Base-by-base conservation (phyloP, 2,329 filamentous ascomycete species). In the Arthrocladium fulminans region DNA sequence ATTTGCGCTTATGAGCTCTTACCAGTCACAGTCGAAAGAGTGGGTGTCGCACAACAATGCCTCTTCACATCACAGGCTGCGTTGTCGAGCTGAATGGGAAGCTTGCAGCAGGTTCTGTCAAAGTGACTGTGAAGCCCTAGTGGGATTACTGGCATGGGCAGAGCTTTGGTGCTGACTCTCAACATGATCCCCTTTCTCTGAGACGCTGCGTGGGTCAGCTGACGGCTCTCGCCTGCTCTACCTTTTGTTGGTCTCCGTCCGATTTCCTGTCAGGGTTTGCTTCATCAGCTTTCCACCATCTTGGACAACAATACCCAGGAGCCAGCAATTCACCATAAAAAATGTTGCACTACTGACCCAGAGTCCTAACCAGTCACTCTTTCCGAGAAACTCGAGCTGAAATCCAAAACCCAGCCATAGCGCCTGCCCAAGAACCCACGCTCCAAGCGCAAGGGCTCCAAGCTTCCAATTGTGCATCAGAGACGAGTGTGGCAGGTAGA, bases 261-360 rank as follows among this genome's bases (percentile, higher is more conserved):
- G 17, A 24, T 49, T 20, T 10, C 6, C 22, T 38, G 34, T 15
- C 39, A n/a, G 7, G 25, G 2, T 40, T 38, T 25, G 17, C n/a
- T 15, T 44, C 3, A 34, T 34, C 4, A 38, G 19, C 8, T 15
- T 30, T 24, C 32, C 29, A 7, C 32, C 49, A 65, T 97, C 92
- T 1, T 64, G 63, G 5, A 96, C 76, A 37, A 97, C 81, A 40
- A 94, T 71, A 0, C 86, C 86, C 32, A 98, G 63, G 47, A 97
- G 86, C 81, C 87, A 94, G 57, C 81, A 83, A 63, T 98, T 97
- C 13, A 88, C 77, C 1, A 80, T 64, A 63, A 96, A 97, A 69
- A 98, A 97, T 0, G 69, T 68, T 12, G 94, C 65, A 0, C 86
- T 84, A 0, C 87, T 75, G 0, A 77, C 54, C 80, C 87, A 97